Conservation (phyloP, 192 early-diverging fungal species). For the Entomortierella beljakovae region DNA sequence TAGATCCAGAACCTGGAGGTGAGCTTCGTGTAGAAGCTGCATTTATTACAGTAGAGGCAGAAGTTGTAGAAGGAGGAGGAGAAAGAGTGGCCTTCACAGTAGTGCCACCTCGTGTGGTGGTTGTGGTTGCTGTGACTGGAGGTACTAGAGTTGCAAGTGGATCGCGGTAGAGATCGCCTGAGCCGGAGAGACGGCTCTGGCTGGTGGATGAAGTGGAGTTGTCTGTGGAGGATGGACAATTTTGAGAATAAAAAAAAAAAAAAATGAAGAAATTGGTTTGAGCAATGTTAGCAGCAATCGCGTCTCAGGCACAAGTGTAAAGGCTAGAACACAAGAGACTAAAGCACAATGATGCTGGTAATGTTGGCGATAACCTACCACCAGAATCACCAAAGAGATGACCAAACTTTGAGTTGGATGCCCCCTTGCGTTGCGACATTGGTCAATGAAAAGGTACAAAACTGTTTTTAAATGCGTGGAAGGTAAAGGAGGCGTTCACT, state of each 20-base stretch:
- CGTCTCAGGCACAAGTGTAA: background rate
- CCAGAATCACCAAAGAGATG: constrained; percentile 51
- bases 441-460: background rate
- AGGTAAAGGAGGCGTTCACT: background rate
- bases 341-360: background rate
- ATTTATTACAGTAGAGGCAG: background rate
- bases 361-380: constrained; percentile 12
- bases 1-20: constrained; percentile 29
- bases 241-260: background rate
- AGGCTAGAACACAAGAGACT: background rate
- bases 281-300: background rate
- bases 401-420: constrained; percentile 50
- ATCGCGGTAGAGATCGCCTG: constrained; percentile 47
- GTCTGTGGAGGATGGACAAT: no score
- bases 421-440: constrained; percentile 38
- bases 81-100: constrained; percentile 36
- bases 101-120: constrained; percentile 29
- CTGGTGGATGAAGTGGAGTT: constrained; percentile 17
- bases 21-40: constrained; percentile 10
- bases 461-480: background rate
- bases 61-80: constrained; percentile 14
- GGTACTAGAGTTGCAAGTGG: constrained; percentile 42
- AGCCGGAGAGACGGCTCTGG: constrained; percentile 28
- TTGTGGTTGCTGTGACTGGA: constrained; percentile 36
- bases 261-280: background rate